A percentile compares a stretch with the other conserved stretches of the same genome.
Evolutionary conservation across 2,329 filamentous ascomycete genomes (phyloP).

Genomic region (Alternaria atra): DNA sequence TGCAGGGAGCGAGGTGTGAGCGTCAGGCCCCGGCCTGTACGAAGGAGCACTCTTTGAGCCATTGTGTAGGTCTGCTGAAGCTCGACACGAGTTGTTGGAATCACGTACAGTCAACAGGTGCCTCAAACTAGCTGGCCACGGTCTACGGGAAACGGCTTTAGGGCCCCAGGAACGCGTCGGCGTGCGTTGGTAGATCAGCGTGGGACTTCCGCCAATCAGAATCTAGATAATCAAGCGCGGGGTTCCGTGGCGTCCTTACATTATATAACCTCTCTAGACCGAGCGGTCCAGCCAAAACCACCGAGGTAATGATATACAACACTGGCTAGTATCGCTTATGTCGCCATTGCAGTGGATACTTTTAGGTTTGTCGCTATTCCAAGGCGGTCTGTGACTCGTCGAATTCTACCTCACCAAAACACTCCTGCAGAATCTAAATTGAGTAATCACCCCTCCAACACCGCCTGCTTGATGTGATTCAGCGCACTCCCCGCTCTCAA

Average conservation of each 20-base stretch:
- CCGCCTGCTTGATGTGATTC: constrained; percentile 37
- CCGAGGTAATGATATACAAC: not conserved
- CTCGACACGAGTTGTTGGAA: constrained; percentile 4
- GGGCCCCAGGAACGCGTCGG: constrained; percentile 10
- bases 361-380: not conserved
- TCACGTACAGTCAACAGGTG: constrained; percentile 1
- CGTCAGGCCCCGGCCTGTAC: constrained; percentile 5
- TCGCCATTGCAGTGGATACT: not conserved
- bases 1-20: constrained; percentile 3
- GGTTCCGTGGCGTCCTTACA: constrained; percentile 9
- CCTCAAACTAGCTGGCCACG: constrained; percentile 7
- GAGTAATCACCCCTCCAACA: not conserved
- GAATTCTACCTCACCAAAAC: not conserved
- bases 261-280: not conserved
- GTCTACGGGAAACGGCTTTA: not conserved
- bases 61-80: constrained; percentile 5
- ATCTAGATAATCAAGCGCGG: constrained; percentile 7
- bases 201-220: constrained; percentile 15
- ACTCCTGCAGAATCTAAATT: not conserved
- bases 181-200: constrained; percentile 7
- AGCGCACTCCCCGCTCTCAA: constrained; percentile 49
- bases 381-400: not conserved
- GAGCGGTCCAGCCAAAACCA: constrained; percentile 3
- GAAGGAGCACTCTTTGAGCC: constrained; percentile 15
- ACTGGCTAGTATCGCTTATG: not conserved